A percentile compares a stretch with the other conserved stretches of the same genome.
These are phyloP conservation scores for Tephrocybe sp. DNA, from an alignment of 768 basidiomycete species.

Conservation along the genomic window DNA sequence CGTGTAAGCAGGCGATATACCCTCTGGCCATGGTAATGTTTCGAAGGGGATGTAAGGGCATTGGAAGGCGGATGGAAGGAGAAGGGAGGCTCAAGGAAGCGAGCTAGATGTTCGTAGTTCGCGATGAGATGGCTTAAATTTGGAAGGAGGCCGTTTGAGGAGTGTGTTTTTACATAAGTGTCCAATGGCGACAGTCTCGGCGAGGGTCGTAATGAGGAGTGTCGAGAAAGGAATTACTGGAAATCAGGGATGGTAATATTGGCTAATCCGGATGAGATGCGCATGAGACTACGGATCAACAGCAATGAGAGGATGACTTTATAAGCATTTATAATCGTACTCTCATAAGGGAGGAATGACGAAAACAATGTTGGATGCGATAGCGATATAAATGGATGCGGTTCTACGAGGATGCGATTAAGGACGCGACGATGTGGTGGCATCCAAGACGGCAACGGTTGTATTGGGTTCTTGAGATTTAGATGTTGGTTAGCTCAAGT, in stretches of 20 bases:
- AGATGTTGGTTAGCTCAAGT: too few relatives aligned
- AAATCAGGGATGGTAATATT: slow-evolving; percentile 21
- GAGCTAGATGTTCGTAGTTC: slow-evolving; percentile 10
- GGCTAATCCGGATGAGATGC: slow-evolving; percentile 14
- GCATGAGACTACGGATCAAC: slow-evolving; percentile 12
- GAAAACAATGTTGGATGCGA: too few relatives aligned
- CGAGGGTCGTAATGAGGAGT: slow-evolving; percentile 19
- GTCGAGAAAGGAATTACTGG: slow-evolving; percentile 18
- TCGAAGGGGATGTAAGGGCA: background rate
- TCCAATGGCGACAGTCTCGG: slow-evolving; percentile 12
- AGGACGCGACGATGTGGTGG: too few relatives aligned
- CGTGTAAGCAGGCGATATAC: background rate
- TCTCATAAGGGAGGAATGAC: too few relatives aligned
- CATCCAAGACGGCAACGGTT: too few relatives aligned
- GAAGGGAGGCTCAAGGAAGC: slow-evolving; percentile 10
- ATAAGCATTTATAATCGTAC: too few relatives aligned
- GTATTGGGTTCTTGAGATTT: too few relatives aligned
- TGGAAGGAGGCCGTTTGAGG: slow-evolving; percentile 11
- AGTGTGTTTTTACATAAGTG: slow-evolving; percentile 1
- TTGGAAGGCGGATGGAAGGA: slow-evolving; percentile 8
- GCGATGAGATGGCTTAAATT: slow-evolving; percentile 9
- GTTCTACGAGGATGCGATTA: too few relatives aligned
- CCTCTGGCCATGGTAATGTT: slow-evolving; percentile 3
- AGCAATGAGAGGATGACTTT: slow-evolving; percentile 18
- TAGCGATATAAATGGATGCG: too few relatives aligned